Base-by-base conservation (phyloP, 2,329 filamentous ascomycete genomes). In the Whalleya microplaca region DNA sequence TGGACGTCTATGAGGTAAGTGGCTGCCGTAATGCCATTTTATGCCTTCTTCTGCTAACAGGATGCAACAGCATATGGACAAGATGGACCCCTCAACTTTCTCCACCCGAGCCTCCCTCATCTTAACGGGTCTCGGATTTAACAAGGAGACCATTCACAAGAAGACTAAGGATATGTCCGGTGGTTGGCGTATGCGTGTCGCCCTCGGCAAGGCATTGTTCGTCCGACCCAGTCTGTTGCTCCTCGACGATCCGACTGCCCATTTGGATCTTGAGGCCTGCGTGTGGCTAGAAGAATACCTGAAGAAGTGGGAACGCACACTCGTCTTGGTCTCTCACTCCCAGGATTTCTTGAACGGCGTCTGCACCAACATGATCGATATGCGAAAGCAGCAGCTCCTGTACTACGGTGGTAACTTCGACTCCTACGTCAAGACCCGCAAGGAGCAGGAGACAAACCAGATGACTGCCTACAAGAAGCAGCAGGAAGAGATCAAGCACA, bases 371-470 rank as follows among this genome's bases (percentile, higher is more conserved):
- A 98, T 99, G 94, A 92, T 99, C 70, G 96, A 99, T 72, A 98
- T 99, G 95, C 90, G 95, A 69, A 77, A 83, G 74, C 91, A 90
- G 80, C 80, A 89, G 75, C 89, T 99, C 68, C 78, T 93, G 64
- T 99, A 99, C 90, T 99, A 97, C 73, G 96, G 95, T 85, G 95
- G 96, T 86, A 98, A 99, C 86, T 99, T 98, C 86, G 95, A 99
- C 78, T 92, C 93, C 44, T 94, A 99, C 83, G 80, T 87, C 79
- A 99, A 98, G 90, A 98, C 94, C 50, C 87, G 94, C 61, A 79
- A 84, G 53, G 95, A 99, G 79, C 90, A 97, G 78, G 95, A 99
- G 80, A 88, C 88, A 76, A 99, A 99, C 82, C 95, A 99, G 83
- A 92, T 90, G 86, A 99, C 98, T 84, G 95, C 95, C 63, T 99